A percentile compares a stretch with the other conserved stretches of the same genome.
phyloP scores from a whole-genome alignment of 148 eudicot species.

The Pharnaceum exiguum region DNA sequence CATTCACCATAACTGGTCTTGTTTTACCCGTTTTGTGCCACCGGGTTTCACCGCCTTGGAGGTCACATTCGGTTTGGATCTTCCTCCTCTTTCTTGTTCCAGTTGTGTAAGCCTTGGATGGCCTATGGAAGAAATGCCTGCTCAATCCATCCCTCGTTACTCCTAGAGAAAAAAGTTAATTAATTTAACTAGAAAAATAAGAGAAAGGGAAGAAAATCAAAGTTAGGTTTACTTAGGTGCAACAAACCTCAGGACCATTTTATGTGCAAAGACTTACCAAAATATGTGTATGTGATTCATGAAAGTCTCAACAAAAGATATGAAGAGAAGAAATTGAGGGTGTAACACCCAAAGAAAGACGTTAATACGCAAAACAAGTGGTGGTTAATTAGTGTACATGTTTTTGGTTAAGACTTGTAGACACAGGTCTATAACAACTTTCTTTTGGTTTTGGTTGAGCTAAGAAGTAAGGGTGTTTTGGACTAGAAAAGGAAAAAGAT shows the following conservation, averaged over 20 bases:
- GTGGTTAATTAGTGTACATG: neutral
- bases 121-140: constrained; percentile 94
- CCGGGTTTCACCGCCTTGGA: constrained; percentile 92
- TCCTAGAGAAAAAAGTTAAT: constrained; percentile 30
- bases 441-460: constrained; percentile 1
- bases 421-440: neutral
- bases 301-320: constrained; percentile 39
- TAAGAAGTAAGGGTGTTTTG: constrained; percentile 2
- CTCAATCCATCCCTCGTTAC: constrained; percentile 96
- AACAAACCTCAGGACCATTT: constrained; percentile 39
- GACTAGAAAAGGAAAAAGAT: constrained; percentile 4
- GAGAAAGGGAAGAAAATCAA: constrained; percentile 20
- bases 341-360: neutral
- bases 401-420: constrained; percentile 21
- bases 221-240: constrained; percentile 75
- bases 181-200: neutral
- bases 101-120: constrained; percentile 96
- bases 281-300: neutral
- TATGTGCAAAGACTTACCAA: neutral
- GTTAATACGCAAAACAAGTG: neutral
- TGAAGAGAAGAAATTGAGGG: neutral
- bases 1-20: constrained; percentile 77
- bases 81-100: constrained; percentile 90
- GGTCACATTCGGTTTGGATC: constrained; percentile 89
- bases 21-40: constrained; percentile 99